Evolutionary conservation across 2,329 filamentous ascomycete species (phyloP).

Genomic region (Phyllosticta paracitricarpa): DNA sequence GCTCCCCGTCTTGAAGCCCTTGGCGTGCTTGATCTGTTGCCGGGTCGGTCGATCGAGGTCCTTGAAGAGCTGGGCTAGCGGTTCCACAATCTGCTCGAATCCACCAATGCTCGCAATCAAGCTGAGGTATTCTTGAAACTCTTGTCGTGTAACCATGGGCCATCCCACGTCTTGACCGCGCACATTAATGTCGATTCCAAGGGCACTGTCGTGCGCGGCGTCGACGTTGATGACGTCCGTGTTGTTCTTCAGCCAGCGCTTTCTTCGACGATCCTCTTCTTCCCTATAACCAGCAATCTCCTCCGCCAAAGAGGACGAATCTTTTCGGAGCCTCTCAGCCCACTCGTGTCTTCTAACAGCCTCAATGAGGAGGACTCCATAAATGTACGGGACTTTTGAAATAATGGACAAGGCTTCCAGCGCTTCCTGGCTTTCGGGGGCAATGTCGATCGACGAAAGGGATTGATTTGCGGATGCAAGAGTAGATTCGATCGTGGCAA

Average conservation of each 20-base stretch:
- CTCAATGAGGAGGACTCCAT: constrained; percentile 81
- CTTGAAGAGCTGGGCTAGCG: constrained; percentile 65
- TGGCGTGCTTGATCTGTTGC: constrained; percentile 76
- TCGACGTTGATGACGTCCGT: constrained; percentile 63
- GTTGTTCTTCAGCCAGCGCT: constrained; percentile 82
- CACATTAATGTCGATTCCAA: constrained; percentile 77
- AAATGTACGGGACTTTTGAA: constrained; percentile 76
- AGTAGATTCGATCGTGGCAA: constrained; percentile 68
- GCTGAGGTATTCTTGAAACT: constrained; percentile 65
- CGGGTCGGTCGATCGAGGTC: constrained; percentile 75
- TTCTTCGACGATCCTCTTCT: constrained; percentile 79
- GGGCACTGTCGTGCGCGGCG: constrained; percentile 55
- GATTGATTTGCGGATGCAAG: constrained; percentile 63
- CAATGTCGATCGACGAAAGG: constrained; percentile 60
- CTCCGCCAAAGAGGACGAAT: constrained; percentile 79
- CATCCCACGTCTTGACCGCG: constrained; percentile 70
- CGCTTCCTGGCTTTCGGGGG: constrained; percentile 65
- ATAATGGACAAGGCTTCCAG: constrained; percentile 75
- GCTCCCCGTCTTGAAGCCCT: constrained; percentile 94
- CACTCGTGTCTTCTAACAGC: constrained; percentile 80
- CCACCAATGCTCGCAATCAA: constrained; percentile 54
- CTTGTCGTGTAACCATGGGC: constrained; percentile 66
- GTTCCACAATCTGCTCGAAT: constrained; percentile 56
- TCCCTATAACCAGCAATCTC: constrained; percentile 89
- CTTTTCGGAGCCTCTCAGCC: constrained; percentile 77